phyloP scores from a whole-genome alignment of 305 asterid species.

The Solanum hybrid region DNA sequence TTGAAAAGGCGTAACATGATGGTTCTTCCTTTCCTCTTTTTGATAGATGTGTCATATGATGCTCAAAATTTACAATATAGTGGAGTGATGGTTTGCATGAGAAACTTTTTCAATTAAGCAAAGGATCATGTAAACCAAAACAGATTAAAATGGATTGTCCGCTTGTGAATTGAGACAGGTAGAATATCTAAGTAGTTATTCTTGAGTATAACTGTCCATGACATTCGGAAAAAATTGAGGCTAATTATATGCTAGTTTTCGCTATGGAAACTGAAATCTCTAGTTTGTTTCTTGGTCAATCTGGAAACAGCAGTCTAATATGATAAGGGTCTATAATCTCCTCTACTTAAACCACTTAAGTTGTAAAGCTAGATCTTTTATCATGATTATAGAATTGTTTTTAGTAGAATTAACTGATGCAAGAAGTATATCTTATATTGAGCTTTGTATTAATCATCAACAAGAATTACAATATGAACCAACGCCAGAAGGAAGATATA shows the following conservation, averaged over 20 bases:
- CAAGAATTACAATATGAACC: neutral
- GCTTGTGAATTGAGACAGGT: neutral
- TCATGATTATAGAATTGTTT: neutral
- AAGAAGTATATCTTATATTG: neutral
- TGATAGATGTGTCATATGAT: neutral
- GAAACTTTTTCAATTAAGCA: neutral
- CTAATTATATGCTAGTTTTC: neutral
- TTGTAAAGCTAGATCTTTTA: neutral
- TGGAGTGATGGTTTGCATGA: neutral
- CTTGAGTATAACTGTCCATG: neutral
- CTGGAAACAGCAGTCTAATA: neutral
- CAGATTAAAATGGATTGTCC: neutral
- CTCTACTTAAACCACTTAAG: neutral
- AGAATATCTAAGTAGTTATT: neutral
- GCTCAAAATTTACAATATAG: neutral
- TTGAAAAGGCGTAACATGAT: neutral
- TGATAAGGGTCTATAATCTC: neutral
- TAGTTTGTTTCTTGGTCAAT: neutral
- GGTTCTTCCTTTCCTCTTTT: neutral
- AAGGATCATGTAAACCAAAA: neutral
- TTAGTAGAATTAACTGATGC: neutral
- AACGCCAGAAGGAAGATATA: neutral
- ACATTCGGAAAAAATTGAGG: neutral
- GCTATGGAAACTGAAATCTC: neutral
- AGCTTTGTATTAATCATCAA: neutral